Evolutionary conservation across 176 grass and related monocot genomes (phyloP).

Genomic region (Carex kokanica): DNA sequence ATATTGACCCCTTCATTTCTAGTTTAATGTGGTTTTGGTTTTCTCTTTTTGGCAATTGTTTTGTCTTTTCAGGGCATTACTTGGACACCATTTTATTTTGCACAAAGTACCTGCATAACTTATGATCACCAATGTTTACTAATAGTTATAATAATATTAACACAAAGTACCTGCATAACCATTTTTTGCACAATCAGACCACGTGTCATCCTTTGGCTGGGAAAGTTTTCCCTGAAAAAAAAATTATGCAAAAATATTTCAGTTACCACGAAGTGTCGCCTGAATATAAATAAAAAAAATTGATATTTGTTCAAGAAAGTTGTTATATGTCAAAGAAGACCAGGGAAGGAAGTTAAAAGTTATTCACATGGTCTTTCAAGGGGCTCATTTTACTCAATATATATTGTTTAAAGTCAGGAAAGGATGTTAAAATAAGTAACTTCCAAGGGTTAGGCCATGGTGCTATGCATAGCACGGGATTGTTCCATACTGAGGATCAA

Average conservation of each 20-base stretch:
- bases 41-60: neutral
- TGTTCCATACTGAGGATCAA: too few relatives aligned
- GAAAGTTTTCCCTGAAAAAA: conserved; percentile 50
- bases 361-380: neutral
- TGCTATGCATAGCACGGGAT: too few relatives aligned
- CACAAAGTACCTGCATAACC: conserved; percentile 69
- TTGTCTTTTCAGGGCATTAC: neutral
- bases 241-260: conserved; percentile 16
- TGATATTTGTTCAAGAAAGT: neutral
- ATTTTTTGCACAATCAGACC: conserved; percentile 83
- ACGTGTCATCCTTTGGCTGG: conserved; percentile 67
- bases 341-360: neutral
- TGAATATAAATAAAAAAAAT: conserved; percentile 10
- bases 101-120: too few relatives aligned
- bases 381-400: neutral
- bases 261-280: neutral
- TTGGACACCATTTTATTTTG: neutral
- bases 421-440: neutral
- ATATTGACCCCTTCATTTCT: neutral
- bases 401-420: neutral
- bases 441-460: neutral
- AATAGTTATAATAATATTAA: neutral
- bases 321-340: neutral
- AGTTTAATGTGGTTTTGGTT: neutral
- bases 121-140: neutral